A percentile compares a stretch with the other conserved stretches of the same genome.
Conservation (phyloP, 176 grass and related monocot species). For the Avena eriantha region DNA sequence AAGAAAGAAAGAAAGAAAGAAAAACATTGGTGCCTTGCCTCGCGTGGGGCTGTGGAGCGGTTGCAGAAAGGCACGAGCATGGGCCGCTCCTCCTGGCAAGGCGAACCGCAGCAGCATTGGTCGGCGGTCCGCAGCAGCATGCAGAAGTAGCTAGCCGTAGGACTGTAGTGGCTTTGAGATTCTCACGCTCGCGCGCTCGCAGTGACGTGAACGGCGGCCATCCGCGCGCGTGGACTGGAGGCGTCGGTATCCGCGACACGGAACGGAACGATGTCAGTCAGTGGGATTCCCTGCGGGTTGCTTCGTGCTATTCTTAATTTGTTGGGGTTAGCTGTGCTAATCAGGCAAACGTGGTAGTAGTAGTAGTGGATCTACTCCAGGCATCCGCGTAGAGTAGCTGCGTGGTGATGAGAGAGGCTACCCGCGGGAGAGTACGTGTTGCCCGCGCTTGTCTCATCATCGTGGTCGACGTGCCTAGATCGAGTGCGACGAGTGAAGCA, state of each 20-base stretch:
- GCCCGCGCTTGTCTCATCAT: not conserved
- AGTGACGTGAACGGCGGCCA: conserved; percentile 50
- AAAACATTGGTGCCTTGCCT: conserved; percentile 25
- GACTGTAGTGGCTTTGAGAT: conserved; percentile 16
- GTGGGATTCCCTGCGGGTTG: not conserved
- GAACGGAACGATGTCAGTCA: not conserved
- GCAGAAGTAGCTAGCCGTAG: not conserved
- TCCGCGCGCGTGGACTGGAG: not conserved
- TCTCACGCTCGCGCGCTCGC: conserved; percentile 17
- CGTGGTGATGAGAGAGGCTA: too few species aligned
- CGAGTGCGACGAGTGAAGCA: not conserved
- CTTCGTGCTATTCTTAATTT: too few species aligned
- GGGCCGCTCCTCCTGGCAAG: conserved; percentile 1
- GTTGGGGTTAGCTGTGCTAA: not conserved
- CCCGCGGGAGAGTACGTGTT: not conserved
- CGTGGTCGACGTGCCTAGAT: not conserved
- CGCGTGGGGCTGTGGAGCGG: conserved; percentile 43
- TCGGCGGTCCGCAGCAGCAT: not conserved
- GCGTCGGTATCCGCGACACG: not conserved
- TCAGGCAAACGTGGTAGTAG: not conserved
- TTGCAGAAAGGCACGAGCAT: conserved; percentile 42
- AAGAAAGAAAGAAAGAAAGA: not conserved
- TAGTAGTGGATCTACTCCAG: too few species aligned
- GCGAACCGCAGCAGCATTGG: conserved; percentile 23
- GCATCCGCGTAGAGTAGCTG: too few species aligned